Evolutionary conservation across 805 yeast species (phyloP), one percentile per base, ranked within the genome.

Genomic region (Yarrowia keelungensis): DNA sequence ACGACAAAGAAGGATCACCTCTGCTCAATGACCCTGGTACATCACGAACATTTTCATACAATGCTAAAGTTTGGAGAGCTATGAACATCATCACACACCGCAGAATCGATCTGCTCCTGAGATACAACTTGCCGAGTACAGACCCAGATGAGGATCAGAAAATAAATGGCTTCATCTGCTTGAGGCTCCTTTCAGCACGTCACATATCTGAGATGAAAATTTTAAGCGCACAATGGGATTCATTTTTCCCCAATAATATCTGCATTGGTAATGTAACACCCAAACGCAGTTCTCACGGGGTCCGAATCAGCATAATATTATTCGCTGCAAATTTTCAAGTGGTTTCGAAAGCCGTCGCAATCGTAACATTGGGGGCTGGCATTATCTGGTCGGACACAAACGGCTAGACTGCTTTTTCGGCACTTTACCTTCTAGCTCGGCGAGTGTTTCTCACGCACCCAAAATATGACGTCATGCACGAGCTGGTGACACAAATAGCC

Each of bases 171-270:
- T 22, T 12, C 22, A 16, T 43, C 22, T 14, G 3, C 22, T n/a
- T n/a, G 47, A 41, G 43, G n/a, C 32, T 14, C 43, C 43, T 7
- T 19, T 12, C 47, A 16, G 22, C 35, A 12, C 36, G 3, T 26
- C 32, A 19, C 19, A 2, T 11, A 10, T 35, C 19, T 49, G 39
- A 49, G 12, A 49, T 49, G 19, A 32, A 26, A n/a, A 9, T 32
- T 32, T 49, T 51, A 51, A 51, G n/a, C 56, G 56, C 56, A 51
- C 56, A 51, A 51, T 51, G 26, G 56, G 56, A 51, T 51, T 51
- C 42, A 51, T n/a, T 26, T 35, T 26, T 11, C 26, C 54, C 19
- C 39, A 22, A 15, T 51, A 53, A 53, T 53, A 53, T 53, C 45
- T 53, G 58, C 58, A 53, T 12, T 36, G 43, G 58, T 38, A 51